These are phyloP conservation scores for Acanthamoeba castellanii DNA, from an alignment of 208 protist species.

Conservation along the genomic window DNA sequence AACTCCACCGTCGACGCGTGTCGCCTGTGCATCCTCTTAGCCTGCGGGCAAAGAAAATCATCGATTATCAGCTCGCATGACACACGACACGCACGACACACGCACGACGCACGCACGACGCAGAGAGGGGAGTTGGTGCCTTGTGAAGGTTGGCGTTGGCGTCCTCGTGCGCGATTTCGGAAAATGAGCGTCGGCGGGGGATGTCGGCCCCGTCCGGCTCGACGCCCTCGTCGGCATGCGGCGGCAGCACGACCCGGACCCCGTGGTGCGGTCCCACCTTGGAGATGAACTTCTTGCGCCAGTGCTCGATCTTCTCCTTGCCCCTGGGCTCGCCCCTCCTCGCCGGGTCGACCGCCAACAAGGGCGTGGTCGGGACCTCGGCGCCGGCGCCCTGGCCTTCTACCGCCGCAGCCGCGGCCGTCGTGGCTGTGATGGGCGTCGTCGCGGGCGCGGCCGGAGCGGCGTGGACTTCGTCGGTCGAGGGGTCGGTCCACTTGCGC, in stretches of 20 bases:
- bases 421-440: neutral
- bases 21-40: neutral
- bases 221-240: neutral
- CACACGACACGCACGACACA: too few relatives aligned
- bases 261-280: slow-evolving; percentile 2
- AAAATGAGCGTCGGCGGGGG: neutral
- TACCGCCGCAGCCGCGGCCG: neutral
- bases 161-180: slow-evolving; percentile 3
- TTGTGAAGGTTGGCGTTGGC: neutral
- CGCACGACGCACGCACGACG: too few relatives aligned
- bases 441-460: neutral
- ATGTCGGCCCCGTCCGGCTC: neutral
- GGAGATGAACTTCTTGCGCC: slow-evolving; percentile 46
- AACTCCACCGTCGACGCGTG: slow-evolving; percentile 47
- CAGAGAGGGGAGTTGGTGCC: neutral
- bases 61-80: too few relatives aligned
- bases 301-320: slow-evolving; percentile 47
- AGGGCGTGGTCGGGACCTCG: neutral
- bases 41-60: neutral
- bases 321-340: neutral
- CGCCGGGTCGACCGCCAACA: neutral
- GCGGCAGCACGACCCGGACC: neutral
- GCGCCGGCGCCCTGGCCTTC: neutral
- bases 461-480: neutral
- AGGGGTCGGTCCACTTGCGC: slow-evolving; percentile 4